A percentile compares a stretch with the other conserved stretches of the same genome.
Evolutionary conservation across 495 filamentous ascomycete genomes (phyloP).

Genomic region (Talaromyces nanjingensis): DNA sequence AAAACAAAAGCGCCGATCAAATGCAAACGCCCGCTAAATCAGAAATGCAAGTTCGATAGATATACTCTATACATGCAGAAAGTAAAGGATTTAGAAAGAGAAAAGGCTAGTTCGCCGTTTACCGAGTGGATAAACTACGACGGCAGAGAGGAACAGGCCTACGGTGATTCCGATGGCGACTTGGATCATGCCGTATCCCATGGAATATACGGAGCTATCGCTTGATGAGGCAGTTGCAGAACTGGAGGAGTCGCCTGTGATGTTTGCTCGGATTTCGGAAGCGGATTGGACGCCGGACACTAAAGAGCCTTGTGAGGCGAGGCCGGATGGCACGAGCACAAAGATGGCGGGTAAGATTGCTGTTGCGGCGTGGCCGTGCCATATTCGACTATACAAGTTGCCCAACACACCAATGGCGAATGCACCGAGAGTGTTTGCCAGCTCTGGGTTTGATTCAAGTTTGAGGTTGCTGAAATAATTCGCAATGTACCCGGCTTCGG

Average conservation of each 20-base stretch:
- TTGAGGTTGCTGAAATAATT: constrained; percentile 71
- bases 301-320: constrained; percentile 75
- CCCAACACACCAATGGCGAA: constrained; percentile 79
- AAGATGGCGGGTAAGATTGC: constrained; percentile 92
- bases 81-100: constrained; percentile 53
- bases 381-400: constrained; percentile 76
- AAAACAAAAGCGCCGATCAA: neutral
- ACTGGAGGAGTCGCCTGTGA: constrained; percentile 30
- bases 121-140: constrained; percentile 83
- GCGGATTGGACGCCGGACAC: constrained; percentile 72
- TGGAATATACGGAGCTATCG: constrained; percentile 58
- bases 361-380: constrained; percentile 78
- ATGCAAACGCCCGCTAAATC: neutral
- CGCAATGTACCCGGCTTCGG: constrained; percentile 72
- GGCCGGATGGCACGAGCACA: constrained; percentile 84
- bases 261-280: constrained; percentile 58
- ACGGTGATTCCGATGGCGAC: constrained; percentile 91
- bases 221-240: constrained; percentile 28
- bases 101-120: constrained; percentile 85
- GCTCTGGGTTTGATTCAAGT: constrained; percentile 69
- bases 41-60: neutral
- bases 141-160: constrained; percentile 74
- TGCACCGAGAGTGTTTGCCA: constrained; percentile 80
- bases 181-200: constrained; percentile 82
- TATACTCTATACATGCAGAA: neutral